Percentiles rank a stretch among this genome's conserved stretches.
Conservation (phyloP, 202 grass and related monocot species). For the Musa balbisiana region DNA sequence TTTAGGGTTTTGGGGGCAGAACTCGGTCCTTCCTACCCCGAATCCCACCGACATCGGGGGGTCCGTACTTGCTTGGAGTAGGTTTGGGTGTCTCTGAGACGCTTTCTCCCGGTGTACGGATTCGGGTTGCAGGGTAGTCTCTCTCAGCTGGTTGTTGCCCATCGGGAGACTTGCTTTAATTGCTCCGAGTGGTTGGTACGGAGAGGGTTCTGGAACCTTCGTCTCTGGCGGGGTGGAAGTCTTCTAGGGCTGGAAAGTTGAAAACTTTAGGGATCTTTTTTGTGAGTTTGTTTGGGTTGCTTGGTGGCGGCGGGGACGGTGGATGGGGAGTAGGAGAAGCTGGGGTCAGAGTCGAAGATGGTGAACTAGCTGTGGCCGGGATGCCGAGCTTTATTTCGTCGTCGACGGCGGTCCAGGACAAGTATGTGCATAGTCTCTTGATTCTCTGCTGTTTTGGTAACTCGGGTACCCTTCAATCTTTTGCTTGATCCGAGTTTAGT, state of each 20-base stretch:
- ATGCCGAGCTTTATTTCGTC: conserved; percentile 10
- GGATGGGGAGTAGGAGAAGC: not conserved
- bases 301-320: not conserved
- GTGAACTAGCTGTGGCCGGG: not conserved
- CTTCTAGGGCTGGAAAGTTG: not conserved
- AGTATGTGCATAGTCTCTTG: not conserved
- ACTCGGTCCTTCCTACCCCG: not conserved
- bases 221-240: not conserved
- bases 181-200: not conserved
- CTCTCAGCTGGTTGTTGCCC: too few species aligned
- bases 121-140: not conserved
- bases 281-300: not conserved
- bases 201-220: too few species aligned
- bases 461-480: not conserved
- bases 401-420: not conserved
- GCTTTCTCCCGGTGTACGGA: not conserved
- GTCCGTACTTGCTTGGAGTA: not conserved
- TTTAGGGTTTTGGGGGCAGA: not conserved
- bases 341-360: not conserved
- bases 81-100: not conserved
- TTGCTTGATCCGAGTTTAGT: not conserved
- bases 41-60: not conserved
- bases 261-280: not conserved
- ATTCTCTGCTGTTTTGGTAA: not conserved
- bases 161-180: not conserved